phyloP scores from a whole-genome alignment of 2,329 filamentous ascomycete species.

The Sordariomycetes sp. region DNA sequence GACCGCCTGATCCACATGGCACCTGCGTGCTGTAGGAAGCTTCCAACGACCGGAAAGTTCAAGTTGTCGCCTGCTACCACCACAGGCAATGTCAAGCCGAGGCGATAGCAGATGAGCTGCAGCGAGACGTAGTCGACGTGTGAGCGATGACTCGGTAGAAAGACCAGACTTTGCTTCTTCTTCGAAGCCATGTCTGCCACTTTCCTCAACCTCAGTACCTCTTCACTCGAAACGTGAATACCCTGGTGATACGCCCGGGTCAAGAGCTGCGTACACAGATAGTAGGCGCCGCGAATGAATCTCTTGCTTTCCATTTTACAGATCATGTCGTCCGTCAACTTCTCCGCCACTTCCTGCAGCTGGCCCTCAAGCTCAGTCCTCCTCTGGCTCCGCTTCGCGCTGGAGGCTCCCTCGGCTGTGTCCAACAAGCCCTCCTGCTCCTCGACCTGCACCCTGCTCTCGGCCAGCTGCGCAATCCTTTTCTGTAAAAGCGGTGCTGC shows the following conservation, averaged over 20 bases:
- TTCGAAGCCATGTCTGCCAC: constrained; percentile 75
- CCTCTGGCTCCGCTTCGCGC: constrained; percentile 39
- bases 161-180: constrained; percentile 92
- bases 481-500: constrained; percentile 64
- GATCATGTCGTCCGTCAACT: constrained; percentile 91
- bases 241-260: constrained; percentile 94
- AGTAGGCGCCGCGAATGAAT: constrained; percentile 90
- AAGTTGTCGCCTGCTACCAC: constrained; percentile 94
- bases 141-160: constrained; percentile 86
- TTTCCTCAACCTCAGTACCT: constrained; percentile 72
- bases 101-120: constrained; percentile 88
- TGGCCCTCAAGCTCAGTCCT: constrained; percentile 60
- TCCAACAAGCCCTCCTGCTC: constrained; percentile 62
- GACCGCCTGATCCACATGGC: constrained; percentile 93
- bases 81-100: constrained; percentile 80
- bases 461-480: constrained; percentile 70
- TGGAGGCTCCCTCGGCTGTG: constrained; percentile 43
- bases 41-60: constrained; percentile 84
- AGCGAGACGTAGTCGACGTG: constrained; percentile 95
- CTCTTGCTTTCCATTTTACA: constrained; percentile 96
- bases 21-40: constrained; percentile 89
- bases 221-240: constrained; percentile 92
- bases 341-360: constrained; percentile 72
- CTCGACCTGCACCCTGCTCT: constrained; percentile 65
- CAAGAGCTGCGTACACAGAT: constrained; percentile 75